phyloP scores from a whole-genome alignment of 371 early-diverging fungal genomes.

The Lichtheimia ramosa region DNA sequence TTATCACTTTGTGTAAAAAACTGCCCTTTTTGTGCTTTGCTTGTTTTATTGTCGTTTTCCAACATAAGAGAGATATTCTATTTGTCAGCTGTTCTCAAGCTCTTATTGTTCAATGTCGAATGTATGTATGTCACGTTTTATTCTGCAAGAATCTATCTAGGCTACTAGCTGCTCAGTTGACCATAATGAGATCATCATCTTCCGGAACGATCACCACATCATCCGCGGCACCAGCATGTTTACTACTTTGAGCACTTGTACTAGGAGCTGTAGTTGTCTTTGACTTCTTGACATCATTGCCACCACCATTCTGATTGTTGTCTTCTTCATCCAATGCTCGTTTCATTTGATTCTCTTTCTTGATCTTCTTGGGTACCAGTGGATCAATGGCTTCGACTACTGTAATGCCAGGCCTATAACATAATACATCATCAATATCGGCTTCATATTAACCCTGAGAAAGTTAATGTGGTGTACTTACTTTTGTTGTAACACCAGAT shows the following conservation, averaged over 20 bases:
- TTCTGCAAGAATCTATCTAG: not conserved
- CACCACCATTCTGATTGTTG: too few relatives aligned
- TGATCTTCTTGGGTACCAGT: too few relatives aligned
- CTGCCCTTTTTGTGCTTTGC: conserved; percentile 2
- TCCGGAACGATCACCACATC: not conserved
- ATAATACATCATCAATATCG: too few relatives aligned
- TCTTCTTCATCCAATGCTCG: too few relatives aligned
- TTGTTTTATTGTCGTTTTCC: not conserved
- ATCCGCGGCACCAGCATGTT: not conserved
- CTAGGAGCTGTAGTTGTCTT: too few relatives aligned
- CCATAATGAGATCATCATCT: not conserved
- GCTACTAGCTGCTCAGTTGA: too few relatives aligned
- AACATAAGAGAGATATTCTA: not conserved
- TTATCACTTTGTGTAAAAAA: conserved; percentile 1
- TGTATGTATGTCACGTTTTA: not conserved
- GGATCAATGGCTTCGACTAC: too few relatives aligned
- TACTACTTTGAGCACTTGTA: too few relatives aligned
- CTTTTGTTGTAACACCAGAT: conserved; percentile 35
- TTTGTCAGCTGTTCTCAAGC: not conserved
- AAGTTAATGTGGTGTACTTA: conserved; percentile 13
- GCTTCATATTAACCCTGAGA: too few relatives aligned
- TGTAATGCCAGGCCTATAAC: too few relatives aligned
- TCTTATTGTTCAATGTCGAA: not conserved
- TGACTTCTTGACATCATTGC: too few relatives aligned
- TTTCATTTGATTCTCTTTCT: too few relatives aligned